These are phyloP conservation scores for Talaromyces thailandensis DNA, from an alignment of 495 filamentous ascomycete species.

Conservation along the genomic window DNA sequence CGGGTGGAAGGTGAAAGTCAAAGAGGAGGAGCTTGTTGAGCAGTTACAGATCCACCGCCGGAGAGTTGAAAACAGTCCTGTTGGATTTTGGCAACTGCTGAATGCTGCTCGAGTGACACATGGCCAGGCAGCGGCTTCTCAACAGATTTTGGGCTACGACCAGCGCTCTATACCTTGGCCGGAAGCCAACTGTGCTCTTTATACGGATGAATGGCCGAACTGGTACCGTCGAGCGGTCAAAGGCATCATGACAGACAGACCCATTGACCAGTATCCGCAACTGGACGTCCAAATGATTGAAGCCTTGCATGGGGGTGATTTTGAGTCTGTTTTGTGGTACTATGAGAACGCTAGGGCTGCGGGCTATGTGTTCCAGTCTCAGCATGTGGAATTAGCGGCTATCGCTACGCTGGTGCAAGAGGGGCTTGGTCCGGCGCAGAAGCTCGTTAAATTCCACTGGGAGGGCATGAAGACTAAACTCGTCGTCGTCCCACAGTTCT, in stretches of 20 bases:
- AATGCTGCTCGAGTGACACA: conserved; percentile 28
- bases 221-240: conserved; percentile 23
- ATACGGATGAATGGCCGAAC: conserved; percentile 7
- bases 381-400: conserved; percentile 28
- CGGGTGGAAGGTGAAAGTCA: conserved; percentile 24
- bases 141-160: conserved; percentile 28
- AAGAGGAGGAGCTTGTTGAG: conserved; percentile 19
- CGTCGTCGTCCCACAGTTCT: conserved; percentile 26
- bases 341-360: conserved; percentile 20
- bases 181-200: conserved; percentile 15
- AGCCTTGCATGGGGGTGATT: conserved; percentile 27
- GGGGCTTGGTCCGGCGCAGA: conserved; percentile 21
- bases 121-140: conserved; percentile 22
- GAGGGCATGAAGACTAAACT: conserved; percentile 13
- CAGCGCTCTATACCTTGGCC: conserved; percentile 17
- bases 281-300: conserved; percentile 29
- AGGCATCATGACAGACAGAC: conserved; percentile 16
- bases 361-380: conserved; percentile 18
- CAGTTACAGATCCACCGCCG: conserved; percentile 21
- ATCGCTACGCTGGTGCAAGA: conserved; percentile 27
- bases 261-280: conserved; percentile 23
- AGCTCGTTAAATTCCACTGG: conserved; percentile 25
- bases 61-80: conserved; percentile 24
- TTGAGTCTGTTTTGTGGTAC: conserved; percentile 17
- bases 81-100: conserved; percentile 36